Evolutionary conservation across 768 basidiomycete species (phyloP), one percentile per base, ranked within the genome.

Genomic region (Tephrocybe sp.): DNA sequence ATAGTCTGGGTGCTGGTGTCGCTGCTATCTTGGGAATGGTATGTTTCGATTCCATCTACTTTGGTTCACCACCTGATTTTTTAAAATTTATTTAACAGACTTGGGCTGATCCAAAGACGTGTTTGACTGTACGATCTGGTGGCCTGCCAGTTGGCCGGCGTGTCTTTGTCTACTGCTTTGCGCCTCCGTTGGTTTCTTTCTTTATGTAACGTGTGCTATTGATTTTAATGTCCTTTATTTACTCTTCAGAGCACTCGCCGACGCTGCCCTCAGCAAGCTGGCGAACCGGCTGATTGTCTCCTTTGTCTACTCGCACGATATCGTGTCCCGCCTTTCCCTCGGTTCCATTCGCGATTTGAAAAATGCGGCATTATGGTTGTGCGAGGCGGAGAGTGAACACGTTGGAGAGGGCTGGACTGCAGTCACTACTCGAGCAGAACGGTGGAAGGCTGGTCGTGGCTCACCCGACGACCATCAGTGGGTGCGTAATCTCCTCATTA

Each of bases 61-160:
- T 35, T 30, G 17, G 10, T 16, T 30, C 22, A 17, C 11, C 20
- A 14, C 14, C 11, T 11, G 33, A 35, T 13, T 41, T 43, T 38
- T 30, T 42, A n/a, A n/a, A n/a, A n/a, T 20, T 31, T 35, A 40
- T 59, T 5, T 19, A 38, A 38, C 54, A 91, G 89, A 86, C 88
- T 80, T 93, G 90, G 90, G 87, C 89, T 1, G 87, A 91, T 62
- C 87, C 88, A 16, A 76, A 70, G 55, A 92, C 85, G 1, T 90
- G 90, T 55, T 72, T 85, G 36, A 93, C 78, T 0, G 77, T 79
- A 33, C 70, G 74, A 39, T 80, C 84, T 23, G 87, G 87, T 53
- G 88, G 88, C 6, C 74, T 92, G 12, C 88, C 89, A 10, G 68
- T 74, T 12, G 79, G 78, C 47, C 74, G 89, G 35, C 72, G 78